These are phyloP conservation scores for Galeopsis tetrahit DNA, from an alignment of 257 asterid genomes.

Conservation along the genomic window DNA sequence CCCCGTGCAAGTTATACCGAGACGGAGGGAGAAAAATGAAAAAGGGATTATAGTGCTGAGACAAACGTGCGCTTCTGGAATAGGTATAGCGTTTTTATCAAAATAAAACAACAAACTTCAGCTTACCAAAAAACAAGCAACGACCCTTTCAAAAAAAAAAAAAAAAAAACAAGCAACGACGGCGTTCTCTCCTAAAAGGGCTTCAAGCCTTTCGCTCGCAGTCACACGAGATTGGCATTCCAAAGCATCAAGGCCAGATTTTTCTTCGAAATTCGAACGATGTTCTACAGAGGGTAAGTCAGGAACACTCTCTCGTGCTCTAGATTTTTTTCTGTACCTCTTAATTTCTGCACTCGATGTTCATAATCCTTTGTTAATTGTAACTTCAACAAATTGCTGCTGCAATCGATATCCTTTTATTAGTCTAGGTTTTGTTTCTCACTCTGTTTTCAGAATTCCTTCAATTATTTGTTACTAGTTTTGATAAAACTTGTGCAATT, in stretches of 20 bases:
- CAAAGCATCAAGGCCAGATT: neutral
- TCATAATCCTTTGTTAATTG: neutral
- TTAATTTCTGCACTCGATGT: neutral
- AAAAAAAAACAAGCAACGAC: slow-evolving; percentile 22
- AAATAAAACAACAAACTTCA: neutral
- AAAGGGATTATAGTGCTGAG: too few species aligned
- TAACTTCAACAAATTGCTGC: neutral
- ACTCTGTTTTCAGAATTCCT: neutral
- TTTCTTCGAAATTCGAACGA: slow-evolving; percentile 23
- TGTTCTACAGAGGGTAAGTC: slow-evolving; percentile 52
- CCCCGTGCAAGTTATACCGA: too few species aligned
- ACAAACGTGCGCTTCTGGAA: too few species aligned
- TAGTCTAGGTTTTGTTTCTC: neutral
- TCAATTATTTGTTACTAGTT: neutral
- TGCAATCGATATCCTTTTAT: neutral
- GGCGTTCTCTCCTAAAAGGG: slow-evolving; percentile 26
- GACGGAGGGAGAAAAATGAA: too few species aligned
- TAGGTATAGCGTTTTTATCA: neutral
- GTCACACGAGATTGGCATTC: neutral
- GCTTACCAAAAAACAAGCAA: neutral
- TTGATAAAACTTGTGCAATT: neutral
- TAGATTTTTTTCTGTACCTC: too few species aligned
- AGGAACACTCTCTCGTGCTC: neutral
- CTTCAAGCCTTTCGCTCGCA: slow-evolving; percentile 5
- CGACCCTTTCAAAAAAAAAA: too few species aligned